Percentiles rank a stretch among this genome's conserved stretches.
Evolutionary conservation across 1,139 yeast species (phyloP).

Genomic region (Blastobotrys elegans): DNA sequence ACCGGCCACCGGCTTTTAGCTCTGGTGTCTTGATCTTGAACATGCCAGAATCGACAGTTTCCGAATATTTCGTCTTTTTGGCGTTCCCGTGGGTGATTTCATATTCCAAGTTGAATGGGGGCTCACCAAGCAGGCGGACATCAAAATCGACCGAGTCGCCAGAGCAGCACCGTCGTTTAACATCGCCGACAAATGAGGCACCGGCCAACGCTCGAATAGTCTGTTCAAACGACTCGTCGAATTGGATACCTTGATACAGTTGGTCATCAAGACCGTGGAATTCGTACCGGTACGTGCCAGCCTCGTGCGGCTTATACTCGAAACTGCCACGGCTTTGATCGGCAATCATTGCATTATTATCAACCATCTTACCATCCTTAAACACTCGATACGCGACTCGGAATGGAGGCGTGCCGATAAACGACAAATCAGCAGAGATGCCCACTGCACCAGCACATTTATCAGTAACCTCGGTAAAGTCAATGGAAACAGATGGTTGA

Average conservation of each 20-base stretch:
- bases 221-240: slow-evolving; percentile 31
- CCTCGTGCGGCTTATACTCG: slow-evolving; percentile 69
- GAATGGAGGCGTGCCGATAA: slow-evolving; percentile 81
- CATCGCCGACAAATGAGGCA: slow-evolving; percentile 31
- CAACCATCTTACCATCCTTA: slow-evolving; percentile 27
- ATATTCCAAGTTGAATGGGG: slow-evolving; percentile 70
- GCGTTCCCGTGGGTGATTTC: slow-evolving; percentile 49
- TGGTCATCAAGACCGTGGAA: slow-evolving; percentile 45
- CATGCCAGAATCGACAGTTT: slow-evolving; percentile 40
- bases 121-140: slow-evolving; percentile 63
- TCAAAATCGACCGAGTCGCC: slow-evolving; percentile 48
- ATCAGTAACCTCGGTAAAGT: slow-evolving; percentile 56
- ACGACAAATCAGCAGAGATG: slow-evolving; percentile 58
- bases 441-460: slow-evolving; percentile 93
- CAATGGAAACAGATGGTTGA: slow-evolving; percentile 41
- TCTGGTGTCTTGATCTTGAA: slow-evolving; percentile 50
- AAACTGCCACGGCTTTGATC: slow-evolving; percentile 46
- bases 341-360: slow-evolving; percentile 25
- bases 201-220: slow-evolving; percentile 36
- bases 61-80: slow-evolving; percentile 40
- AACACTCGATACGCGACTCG: slow-evolving; percentile 55
- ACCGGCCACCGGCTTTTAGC: slow-evolving; percentile 63
- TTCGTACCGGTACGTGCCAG: slow-evolving; percentile 74
- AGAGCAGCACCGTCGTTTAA: slow-evolving; percentile 37
- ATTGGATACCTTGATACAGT: slow-evolving; percentile 34